Conservation (phyloP, 1,284 basidiomycete species). For the Sanghuangporus weigelae region DNA sequence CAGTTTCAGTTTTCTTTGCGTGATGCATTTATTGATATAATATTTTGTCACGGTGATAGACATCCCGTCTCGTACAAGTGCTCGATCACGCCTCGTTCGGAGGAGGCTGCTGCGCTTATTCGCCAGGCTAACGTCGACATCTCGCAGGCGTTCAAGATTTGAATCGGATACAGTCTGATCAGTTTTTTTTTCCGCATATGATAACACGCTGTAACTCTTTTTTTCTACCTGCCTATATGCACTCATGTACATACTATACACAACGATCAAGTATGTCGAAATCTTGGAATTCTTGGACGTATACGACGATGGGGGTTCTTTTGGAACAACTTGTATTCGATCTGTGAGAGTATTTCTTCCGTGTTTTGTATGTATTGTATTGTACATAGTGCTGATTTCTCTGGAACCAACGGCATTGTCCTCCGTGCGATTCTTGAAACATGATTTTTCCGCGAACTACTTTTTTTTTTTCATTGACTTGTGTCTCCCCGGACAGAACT, state of each 20-base stretch:
- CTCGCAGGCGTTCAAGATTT: neutral
- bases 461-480: neutral
- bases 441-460: neutral
- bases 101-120: neutral
- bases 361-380: no score
- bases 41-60: neutral
- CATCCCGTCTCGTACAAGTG: slow-evolving; percentile 5
- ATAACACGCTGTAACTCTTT: neutral
- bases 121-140: neutral
- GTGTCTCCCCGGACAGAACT: neutral
- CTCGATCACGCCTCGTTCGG: slow-evolving; percentile 2
- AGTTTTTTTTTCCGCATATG: neutral
- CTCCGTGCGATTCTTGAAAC: no score
- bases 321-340: no score
- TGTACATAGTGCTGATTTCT: no score
- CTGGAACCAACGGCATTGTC: no score
- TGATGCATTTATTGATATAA: neutral
- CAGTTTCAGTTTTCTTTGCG: neutral
- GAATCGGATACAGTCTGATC: neutral
- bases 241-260: no score
- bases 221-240: neutral
- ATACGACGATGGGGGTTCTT: no score
- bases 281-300: no score
- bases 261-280: no score
- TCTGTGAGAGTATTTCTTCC: no score